Evolutionary conservation across 78 protist genomes (phyloP), one percentile per base, ranked within the genome.

Genomic region (Speleostelium caveatum): DNA sequence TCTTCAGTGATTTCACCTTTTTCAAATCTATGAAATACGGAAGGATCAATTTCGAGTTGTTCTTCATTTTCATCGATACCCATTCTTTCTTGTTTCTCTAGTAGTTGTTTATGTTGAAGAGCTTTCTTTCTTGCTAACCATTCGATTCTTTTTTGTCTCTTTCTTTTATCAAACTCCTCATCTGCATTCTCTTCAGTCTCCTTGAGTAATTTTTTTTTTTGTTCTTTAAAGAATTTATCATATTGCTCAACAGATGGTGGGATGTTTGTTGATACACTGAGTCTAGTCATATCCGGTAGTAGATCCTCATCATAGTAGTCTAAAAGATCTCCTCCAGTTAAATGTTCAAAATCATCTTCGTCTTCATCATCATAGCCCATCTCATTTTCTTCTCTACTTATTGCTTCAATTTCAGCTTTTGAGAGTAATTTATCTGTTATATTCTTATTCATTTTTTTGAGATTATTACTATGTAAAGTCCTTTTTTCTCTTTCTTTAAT

Each of bases 1-100:
- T 83, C 62, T 58, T 83, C 79, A 21, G 91, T 69, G 28, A 83
- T 83, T 45, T 83, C 91, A 42, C 91, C 91, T 38, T 14, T 19
- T 60, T 83, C 79, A 32, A 45, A 83, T 12, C 79, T 39, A 28
- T 45, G 14, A 22, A 69, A 83, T 1, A 49, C 26, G 1, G 51
- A 30, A 51, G 91, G 79, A 58, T 69, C 79, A 17, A 83, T 83
- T 39, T 69, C 91, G 30, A 67, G 21, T 33, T 49, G 61, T 24
- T 28, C 16, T 22, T 83, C 91, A 8, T 56, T 59, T 30, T 49
- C 73, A 51, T 28, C 63, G 0, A 45, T 53, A 83, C 91, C 91
- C 6, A 24, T 61, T 42, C 38, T n/a, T 30, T 36, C 36, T 49
- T 32, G 6, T 6, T 62, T 49, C 42, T 83, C 91, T 21, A 38